Base-by-base conservation (phyloP, 2,329 filamentous ascomycete species). In the Claviceps pazoutovae region DNA sequence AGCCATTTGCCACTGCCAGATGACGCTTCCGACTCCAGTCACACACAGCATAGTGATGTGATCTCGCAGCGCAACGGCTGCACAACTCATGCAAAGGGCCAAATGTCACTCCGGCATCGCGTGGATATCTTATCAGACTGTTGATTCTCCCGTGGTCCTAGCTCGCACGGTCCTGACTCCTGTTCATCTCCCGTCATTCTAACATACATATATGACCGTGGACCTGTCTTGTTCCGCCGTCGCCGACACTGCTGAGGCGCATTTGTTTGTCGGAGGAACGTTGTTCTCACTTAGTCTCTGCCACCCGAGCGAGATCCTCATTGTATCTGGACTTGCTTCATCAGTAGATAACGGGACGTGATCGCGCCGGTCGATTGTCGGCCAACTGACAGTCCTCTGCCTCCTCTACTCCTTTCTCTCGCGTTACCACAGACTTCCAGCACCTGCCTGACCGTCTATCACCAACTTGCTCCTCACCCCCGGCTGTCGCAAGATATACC, bases 1-100 rank as follows among this genome's bases (percentile, higher is more conserved):
- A 38, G 17, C 17, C 46, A 48, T 16, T 41, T 48, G 46, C 36
- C 46, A 48, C 21, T 48, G 47, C 47, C 39, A 37, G 49, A 50
- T 50, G 42, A 50, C 42, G 26, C 30, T 19, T 30, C 49, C 44
- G 19, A 23, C 21, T 44, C 42, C 30, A 34, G 30, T 34, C 11
- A 16, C 21, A 26, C 19, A 23, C 13, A 26, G 21, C 21, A 44
- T 21, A 23, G 41, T 21, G 17, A 11, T 43, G 41, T 23, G 19
- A 43, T 43, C 8, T 41, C 16, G 17, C 8, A 3, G 17, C 6
- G 16, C n/a, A 17, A 41, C n/a, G 6, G 9, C 39, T 41, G 39
- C 39, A 41, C 39, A 17, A 34, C 9, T 41, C n/a, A 42, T 42
- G 7, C 39, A 19, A 19, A 42, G 17, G 46, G 21, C 21, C 13